phyloP scores from a whole-genome alignment of 495 filamentous ascomycete species.

The Hypoxylon fuscum region DNA sequence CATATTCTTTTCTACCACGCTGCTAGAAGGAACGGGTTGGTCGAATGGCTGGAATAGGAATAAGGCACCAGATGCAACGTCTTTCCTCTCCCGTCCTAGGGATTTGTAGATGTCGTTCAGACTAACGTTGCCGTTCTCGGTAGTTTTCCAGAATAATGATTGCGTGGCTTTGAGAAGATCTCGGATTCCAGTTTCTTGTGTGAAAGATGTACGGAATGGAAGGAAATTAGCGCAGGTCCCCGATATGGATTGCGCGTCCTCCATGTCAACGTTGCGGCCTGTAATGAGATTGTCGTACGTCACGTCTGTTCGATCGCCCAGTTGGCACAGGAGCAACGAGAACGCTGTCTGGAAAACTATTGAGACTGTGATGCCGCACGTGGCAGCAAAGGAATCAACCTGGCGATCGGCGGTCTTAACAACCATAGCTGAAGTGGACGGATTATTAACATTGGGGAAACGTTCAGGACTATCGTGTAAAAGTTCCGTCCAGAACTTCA shows the following conservation, averaged over 20 bases:
- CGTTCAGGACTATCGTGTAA: not conserved
- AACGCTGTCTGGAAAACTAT: conserved; percentile 3
- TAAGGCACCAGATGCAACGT: not conserved
- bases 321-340: not conserved
- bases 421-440: not conserved
- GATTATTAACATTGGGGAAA: not conserved
- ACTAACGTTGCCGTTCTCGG: not conserved
- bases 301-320: not conserved
- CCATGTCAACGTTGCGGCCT: conserved; percentile 3
- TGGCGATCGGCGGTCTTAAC: not conserved
- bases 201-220: not conserved
- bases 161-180: conserved; percentile 1
- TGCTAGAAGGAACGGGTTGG: not conserved
- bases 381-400: not conserved
- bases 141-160: not conserved
- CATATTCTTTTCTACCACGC: not conserved
- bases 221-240: conserved; percentile 6
- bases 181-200: not conserved
- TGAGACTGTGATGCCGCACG: not conserved
- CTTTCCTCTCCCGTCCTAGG: not conserved
- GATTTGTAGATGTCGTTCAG: not conserved
- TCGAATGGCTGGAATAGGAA: conserved; percentile 6
- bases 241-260: not conserved
- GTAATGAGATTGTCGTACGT: conserved; percentile 3
- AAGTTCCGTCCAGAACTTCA: conserved; percentile 1